Base-by-base conservation (phyloP, 2,329 filamentous ascomycete species). In the Hypoxylon sp. region DNA sequence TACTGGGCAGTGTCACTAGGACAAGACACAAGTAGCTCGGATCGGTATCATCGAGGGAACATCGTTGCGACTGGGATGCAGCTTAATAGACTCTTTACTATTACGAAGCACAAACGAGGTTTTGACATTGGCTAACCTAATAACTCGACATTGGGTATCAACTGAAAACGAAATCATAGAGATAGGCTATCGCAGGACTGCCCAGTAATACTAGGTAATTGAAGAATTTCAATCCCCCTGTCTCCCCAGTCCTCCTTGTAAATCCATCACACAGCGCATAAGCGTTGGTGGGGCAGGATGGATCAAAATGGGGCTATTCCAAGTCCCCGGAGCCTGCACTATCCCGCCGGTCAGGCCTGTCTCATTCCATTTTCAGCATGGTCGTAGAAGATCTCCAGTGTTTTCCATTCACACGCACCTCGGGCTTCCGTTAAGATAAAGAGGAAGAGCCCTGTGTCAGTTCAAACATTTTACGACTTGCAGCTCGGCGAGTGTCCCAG, bases 361-460 rank as follows among this genome's bases (percentile, higher is more conserved):
- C 51, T 62, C 55, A 51, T 46, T 34, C 62, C 53, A 63, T 64
- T 51, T 54, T 34, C 34, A 39, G 47, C 43, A 43, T 47, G 37
- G 24, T 47, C 34, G n/a, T 43, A 17, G 44, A 58, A 32, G 8
- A 52, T 46, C 39, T 47, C 30, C 13, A 52, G 22, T 52, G 32
- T 53, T 55, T 46, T 44, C 41, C 43, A 32, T 47, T 62, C 65
- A 66, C 57, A 48, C 11, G 26, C 30, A 48, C 41, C 60, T 60
- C 61, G 24, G 13, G 48, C 24, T 61, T 24, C 43, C 68, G 67
- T 69, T 68, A 69, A 68, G 67, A 66, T 66, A 64, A 64, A 65
- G 34, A 46, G 37, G 44, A n/a, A 43, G 24, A 15, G 41, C 49
- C 17, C 50, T 17, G 48, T 41, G 50, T 48, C 48, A 56, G 47